These are phyloP conservation scores for Macrophomina tecta DNA, from an alignment of 2,329 filamentous ascomycete genomes.

Conservation along the genomic window DNA sequence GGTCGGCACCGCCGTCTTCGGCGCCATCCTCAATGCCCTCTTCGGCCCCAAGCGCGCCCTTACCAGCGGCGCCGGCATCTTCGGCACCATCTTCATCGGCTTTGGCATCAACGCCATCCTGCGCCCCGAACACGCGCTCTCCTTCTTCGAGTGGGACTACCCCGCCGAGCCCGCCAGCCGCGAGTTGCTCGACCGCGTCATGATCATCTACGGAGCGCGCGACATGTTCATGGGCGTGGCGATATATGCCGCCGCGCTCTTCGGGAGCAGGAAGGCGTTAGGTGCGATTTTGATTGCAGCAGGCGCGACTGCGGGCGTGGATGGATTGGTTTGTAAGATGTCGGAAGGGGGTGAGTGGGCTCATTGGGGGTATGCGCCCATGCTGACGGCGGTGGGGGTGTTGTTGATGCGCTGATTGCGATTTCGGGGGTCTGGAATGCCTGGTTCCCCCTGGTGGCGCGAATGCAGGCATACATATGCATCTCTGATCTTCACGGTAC, in stretches of 20 bases:
- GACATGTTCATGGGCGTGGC: slow-evolving; percentile 58
- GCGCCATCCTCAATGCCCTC: neutral
- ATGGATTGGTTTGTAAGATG: slow-evolving; percentile 52
- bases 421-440: no score
- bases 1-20: neutral
- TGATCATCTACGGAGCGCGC: slow-evolving; percentile 56
- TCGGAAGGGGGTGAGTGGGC: slow-evolving; percentile 53
- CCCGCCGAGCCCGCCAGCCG: slow-evolving; percentile 43
- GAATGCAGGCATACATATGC: no score
- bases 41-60: neutral
- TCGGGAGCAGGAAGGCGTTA: slow-evolving; percentile 48
- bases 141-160: slow-evolving; percentile 46
- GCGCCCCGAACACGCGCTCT: slow-evolving; percentile 42
- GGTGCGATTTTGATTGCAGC: slow-evolving; percentile 53
- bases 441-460: no score
- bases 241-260: slow-evolving; percentile 45
- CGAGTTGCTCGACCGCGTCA: slow-evolving; percentile 51
- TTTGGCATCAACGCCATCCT: slow-evolving; percentile 52
- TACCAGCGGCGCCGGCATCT: slow-evolving; percentile 29
- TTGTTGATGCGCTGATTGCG: slow-evolving; percentile 25
- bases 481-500: no score
- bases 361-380: slow-evolving; percentile 58
- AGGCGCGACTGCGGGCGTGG: slow-evolving; percentile 51
- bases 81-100: slow-evolving; percentile 39
- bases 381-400: slow-evolving; percentile 45